Base-by-base conservation (phyloP, 1,284 basidiomycete species). In the Tausonia pullulans region DNA sequence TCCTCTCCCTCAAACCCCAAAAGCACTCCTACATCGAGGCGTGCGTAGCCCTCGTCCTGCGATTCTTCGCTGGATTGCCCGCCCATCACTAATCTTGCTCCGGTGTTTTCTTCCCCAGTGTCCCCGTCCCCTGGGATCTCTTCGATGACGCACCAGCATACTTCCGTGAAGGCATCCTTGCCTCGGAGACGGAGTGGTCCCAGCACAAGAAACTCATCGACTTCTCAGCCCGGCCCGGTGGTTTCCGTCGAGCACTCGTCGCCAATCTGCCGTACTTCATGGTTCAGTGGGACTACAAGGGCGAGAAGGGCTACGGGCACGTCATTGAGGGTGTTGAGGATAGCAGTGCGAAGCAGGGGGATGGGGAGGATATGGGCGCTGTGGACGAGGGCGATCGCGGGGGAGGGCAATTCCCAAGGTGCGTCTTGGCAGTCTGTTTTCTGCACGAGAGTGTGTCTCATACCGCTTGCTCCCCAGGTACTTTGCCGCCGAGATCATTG, bases 221-320 rank as follows among this genome's bases (percentile, higher is more conserved):
- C 72, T 98, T 99, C 73, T 84, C 87, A 3, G 77, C 83, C 7
- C 82, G 92, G 2, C 88, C 90, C 0, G 91, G 91, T 39, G 91
- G 91, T 4, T 96, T 96, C 79, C 80, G 92, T 57, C 82, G 92
- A 1, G 85, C 88, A 49, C 88, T 99, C 85, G 95, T 98, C 5
- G 86, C 94, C 2, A 93, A 97, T 71, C 77, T 99, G 54, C 96
- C 96, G 0, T 98, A 99, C 78, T 99, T 99, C 74, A 94, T 94
- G 87, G 88, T 98, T 1, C 89, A 92, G 71, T 99, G 94, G 77
- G 96, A 99, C 77, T 83, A 98, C 78, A 94, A 92, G 72, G 94
- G 95, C 44, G 91, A 95, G 76, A 92, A 90, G 74, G 93, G 93
- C 1, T 98, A 93, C 73, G 96, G 96, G 0, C 96, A 98, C 75